phyloP scores from a whole-genome alignment of 164 flowering plant genomes.

The Euptelea pleiosperma region DNA sequence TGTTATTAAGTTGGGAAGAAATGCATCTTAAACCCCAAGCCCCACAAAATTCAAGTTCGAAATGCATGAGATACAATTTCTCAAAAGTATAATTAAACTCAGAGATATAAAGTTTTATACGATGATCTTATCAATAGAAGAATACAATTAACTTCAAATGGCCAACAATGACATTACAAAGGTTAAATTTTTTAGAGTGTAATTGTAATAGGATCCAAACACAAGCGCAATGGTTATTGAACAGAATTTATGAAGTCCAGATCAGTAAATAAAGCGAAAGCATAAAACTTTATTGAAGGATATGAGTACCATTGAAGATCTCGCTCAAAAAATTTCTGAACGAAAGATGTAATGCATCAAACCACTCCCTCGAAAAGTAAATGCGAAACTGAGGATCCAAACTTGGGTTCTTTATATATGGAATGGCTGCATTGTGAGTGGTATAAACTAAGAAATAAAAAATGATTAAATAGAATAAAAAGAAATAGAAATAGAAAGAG shows the following conservation, averaged over 20 bases:
- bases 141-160: no score
- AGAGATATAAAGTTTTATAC: no score
- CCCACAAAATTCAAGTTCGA: no score
- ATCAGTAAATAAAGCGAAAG: constrained; percentile 1
- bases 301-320: constrained; percentile 83
- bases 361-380: constrained; percentile 89
- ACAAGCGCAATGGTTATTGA: not conserved
- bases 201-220: not conserved
- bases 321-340: constrained; percentile 76
- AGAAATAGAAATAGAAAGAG: not conserved
- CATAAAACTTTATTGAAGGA: constrained; percentile 41
- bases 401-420: constrained; percentile 71
- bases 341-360: constrained; percentile 65
- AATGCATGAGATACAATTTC: no score
- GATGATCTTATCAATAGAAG: no score
- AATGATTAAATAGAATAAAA: constrained; percentile 1
- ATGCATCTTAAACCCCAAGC: no score
- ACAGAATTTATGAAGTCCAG: not conserved
- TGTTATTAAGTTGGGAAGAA: no score
- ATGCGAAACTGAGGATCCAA: constrained; percentile 75
- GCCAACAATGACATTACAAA: no score
- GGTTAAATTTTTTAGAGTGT: no score
- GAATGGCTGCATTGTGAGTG: constrained; percentile 58
- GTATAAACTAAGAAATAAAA: constrained; percentile 1
- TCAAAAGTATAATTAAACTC: no score